Percentiles rank a stretch among this genome's conserved stretches.
phyloP scores from a whole-genome alignment of 2,329 filamentous ascomycete genomes.

The Alternaria arbusti region DNA sequence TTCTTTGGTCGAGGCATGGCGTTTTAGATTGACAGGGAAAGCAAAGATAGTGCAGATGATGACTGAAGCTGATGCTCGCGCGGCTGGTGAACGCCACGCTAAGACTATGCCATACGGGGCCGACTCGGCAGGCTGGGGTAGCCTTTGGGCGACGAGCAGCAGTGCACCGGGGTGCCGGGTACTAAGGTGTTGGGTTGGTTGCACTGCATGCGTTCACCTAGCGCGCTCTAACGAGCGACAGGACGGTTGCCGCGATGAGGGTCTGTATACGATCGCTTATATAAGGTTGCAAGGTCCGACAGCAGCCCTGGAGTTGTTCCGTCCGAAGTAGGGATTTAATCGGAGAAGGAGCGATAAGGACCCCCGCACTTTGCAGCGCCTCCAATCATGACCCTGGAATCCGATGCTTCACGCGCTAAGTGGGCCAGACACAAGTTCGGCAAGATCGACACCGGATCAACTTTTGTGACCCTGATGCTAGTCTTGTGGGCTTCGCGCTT shows the following conservation, averaged over 20 bases:
- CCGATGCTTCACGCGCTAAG: background rate
- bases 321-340: background rate
- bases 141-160: background rate
- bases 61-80: background rate
- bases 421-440: slow-evolving; percentile 7
- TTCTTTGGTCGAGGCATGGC: slow-evolving; percentile 71
- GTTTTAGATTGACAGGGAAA: background rate
- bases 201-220: slow-evolving; percentile 5
- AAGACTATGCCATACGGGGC: slow-evolving; percentile 1
- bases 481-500: background rate
- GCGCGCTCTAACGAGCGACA: slow-evolving; percentile 16
- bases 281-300: background rate
- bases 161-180: slow-evolving; percentile 10
- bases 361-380: slow-evolving; percentile 14
- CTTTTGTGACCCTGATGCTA: background rate
- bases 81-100: background rate
- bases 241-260: background rate
- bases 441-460: background rate
- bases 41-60: background rate
- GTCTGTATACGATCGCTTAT: background rate
- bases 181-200: slow-evolving; percentile 3
- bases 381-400: slow-evolving; percentile 13
- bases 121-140: slow-evolving; percentile 8
- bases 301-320: background rate
- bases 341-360: slow-evolving; percentile 14